Percentiles rank a stretch among this genome's conserved stretches.
phyloP scores from a whole-genome alignment of 164 flowering plant genomes.

The Protea cynaroides region DNA sequence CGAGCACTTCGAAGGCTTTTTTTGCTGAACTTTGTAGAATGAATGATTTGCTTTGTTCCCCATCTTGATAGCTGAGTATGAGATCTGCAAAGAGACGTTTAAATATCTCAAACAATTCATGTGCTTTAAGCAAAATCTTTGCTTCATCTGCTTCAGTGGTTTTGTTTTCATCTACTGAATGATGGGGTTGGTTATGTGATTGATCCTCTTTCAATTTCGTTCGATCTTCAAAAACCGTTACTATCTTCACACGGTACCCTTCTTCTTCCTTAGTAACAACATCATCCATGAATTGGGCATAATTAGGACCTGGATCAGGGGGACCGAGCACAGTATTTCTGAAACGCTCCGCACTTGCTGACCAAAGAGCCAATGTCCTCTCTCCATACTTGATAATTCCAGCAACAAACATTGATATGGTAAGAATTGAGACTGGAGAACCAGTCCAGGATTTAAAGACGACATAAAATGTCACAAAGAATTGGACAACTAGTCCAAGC shows the following conservation, averaged over 20 bases:
- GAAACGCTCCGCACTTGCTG: neutral
- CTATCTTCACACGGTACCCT: too few species aligned
- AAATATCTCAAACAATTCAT: conserved; percentile 9
- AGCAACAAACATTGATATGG: neutral
- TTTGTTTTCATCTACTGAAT: too few species aligned
- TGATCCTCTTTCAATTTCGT: too few species aligned
- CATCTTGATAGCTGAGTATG: conserved; percentile 14
- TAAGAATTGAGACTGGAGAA: too few species aligned
- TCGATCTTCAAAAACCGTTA: too few species aligned
- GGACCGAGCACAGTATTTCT: neutral
- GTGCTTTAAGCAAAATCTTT: conserved; percentile 7
- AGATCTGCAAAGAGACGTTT: conserved; percentile 17
- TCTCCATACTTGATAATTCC: neutral
- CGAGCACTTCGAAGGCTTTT: conserved; percentile 14
- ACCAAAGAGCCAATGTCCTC: neutral
- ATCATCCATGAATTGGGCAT: neutral
- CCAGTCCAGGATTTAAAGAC: neutral
- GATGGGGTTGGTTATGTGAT: too few species aligned
- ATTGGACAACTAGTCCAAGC: neutral
- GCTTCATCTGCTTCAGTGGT: too few species aligned
- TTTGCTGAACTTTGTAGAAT: neutral
- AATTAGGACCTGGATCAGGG: neutral
- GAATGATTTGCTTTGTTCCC: neutral
- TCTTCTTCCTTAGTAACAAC: neutral
- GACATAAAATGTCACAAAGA: neutral